phyloP scores from a whole-genome alignment of 148 eudicot species.

The Rhododendron ferrugineum region DNA sequence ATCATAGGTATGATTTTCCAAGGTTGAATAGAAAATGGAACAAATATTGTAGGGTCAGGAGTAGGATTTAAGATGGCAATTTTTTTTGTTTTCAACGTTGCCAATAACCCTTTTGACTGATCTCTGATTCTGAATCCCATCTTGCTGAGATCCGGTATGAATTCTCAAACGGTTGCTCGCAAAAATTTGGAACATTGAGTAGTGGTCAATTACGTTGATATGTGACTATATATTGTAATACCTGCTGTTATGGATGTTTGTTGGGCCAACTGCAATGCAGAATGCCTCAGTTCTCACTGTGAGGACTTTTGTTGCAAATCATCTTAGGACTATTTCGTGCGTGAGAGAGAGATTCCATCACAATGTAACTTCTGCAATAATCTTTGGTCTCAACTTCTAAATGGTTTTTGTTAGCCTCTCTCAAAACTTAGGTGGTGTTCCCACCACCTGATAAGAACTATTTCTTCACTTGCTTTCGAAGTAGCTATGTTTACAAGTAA shows the following conservation, averaged over 20 bases:
- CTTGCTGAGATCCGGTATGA: not conserved
- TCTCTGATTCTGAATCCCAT: not conserved
- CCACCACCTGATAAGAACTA: no score
- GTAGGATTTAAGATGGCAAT: conserved; percentile 1
- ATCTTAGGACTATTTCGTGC: not conserved
- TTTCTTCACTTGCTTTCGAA: not conserved
- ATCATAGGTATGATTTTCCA: conserved; percentile 64
- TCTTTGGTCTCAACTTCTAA: no score
- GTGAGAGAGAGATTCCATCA: not conserved
- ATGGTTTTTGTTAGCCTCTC: not conserved
- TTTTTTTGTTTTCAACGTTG: not conserved
- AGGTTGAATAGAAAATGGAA: not conserved
- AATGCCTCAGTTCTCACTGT: not conserved
- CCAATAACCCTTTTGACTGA: not conserved
- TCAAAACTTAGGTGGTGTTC: not conserved
- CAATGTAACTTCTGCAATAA: not conserved
- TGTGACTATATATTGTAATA: not conserved
- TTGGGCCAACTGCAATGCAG: not conserved
- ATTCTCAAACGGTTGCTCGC: not conserved
- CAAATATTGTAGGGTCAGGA: not conserved
- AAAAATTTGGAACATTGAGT: not conserved
- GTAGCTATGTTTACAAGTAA: no score
- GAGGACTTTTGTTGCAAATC: not conserved
- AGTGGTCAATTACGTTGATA: not conserved
- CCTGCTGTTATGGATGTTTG: not conserved